Evolutionary conservation across 106 monocot genomes (phyloP), one percentile per base, ranked within the genome.

Genomic region (Alisma plantagoaquatica): DNA sequence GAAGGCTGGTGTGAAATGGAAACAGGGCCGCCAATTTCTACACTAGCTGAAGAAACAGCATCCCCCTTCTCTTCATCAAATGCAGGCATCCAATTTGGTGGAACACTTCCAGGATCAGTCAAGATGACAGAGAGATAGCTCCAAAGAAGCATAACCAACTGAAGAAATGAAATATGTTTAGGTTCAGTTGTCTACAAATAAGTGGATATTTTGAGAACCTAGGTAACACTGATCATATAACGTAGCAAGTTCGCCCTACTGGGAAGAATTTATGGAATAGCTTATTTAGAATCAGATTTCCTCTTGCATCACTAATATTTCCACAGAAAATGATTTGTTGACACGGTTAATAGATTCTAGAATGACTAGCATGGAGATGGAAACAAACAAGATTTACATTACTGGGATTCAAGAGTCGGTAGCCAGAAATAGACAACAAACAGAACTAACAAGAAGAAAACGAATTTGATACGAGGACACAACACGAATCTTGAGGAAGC

Each of bases 81-180:
- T 10, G 43, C n/a, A 27, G 77, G 91, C 56, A 72, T 74, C 91
- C 91, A 91, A 57, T 81, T 81, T 3, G 75, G 72, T 11, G 84
- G 80, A 52, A 91, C 81, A 53, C 59, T 56, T 3, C 91, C 91
- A 53, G 91, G 84, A 31, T 91, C 91, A 16, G 84, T 91, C 19
- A 81, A 33, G 24, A 91, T 84, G 8, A 84, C 84, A 29, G 84
- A 75, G 63, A 91, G 84, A 57, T 91, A 91, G 63, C 84, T 65
- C 91, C 91, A 91, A 23, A 91, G 65, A 33, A 91, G 59, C 84
- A 84, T 78, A 4, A 29, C 72, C 65, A 91, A 52, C 91, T 91
- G 74, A 62, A 75, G 19, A 64, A 10, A 2, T 24, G 29, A 17
- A 54, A 42, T 1, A 25, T 18, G 19, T 31, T n/a, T 31, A 44